Evolutionary conservation across 1,284 basidiomycete genomes (phyloP), one percentile per base, ranked within the genome.

Genomic region (Boletus semigastroideus): DNA sequence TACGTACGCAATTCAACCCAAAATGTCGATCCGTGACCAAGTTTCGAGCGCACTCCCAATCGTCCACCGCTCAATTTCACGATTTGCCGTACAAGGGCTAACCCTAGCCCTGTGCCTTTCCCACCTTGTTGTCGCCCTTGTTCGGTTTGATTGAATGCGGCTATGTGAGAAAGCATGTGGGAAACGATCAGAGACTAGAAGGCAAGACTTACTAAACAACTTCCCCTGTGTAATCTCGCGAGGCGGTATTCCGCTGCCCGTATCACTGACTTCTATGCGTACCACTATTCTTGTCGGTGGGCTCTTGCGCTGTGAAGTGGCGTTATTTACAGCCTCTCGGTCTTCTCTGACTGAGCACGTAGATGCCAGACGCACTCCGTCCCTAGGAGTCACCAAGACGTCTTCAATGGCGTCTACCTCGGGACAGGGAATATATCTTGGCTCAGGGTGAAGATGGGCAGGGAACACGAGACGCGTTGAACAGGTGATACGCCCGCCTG

Each of bases 11-110:
- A 70, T 68, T 93, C 91, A 37, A 92, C 84, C 87, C 86, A 89
- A 67, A 90, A 90, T 11, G 83, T 87, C 28, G 84, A 87, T 12
- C 87, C 87, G 58, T 76, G 69, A 6, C 78, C 77, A 2, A 79
- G 72, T 64, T 83, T 82, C 6, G 84, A 86, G 54, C 71, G 73
- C 19, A 88, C 79, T n/a, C 92, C 90, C 11, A 94, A 73, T 20
- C 90, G 79, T 7, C 92, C 93, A 10, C 87, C 85, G 49, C 81
- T 86, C 31, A 92, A 75, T 69, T 88, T 91, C 57, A 96, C 89
- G 52, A 96, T 94, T 65, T 92, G 90, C 37, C 91, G 78, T n/a
- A 94, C 91, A 19, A 95, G 79, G 2, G 92, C 92, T 19, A 95
- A 70, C 13, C 92, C 93, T n/a, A 94, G 74, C 3, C 92, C 92